Conservation (phyloP, 2,329 filamentous ascomycete species). For the Cadophora sp. region DNA sequence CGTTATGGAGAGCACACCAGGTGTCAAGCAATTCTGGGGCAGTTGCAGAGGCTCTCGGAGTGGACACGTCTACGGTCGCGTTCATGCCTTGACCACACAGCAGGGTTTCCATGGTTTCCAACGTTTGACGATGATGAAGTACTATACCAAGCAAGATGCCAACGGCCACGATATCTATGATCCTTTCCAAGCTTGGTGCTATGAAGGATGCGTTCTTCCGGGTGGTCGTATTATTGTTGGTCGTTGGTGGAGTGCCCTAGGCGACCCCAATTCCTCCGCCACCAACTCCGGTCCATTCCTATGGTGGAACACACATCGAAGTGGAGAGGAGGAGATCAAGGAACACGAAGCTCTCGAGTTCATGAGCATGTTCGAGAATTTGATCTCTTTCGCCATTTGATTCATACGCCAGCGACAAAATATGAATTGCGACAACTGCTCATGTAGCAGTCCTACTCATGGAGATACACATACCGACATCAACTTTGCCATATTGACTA, state of each 20-base stretch:
- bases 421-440: too few species aligned
- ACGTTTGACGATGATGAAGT: constrained; percentile 61
- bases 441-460: too few species aligned
- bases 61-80: constrained; percentile 50
- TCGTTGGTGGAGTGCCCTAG: constrained; percentile 53
- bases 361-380: constrained; percentile 22
- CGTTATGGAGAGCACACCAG: constrained; percentile 16
- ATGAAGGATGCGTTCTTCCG: constrained; percentile 55
- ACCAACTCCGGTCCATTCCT: constrained; percentile 45
- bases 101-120: constrained; percentile 59
- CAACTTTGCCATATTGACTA: neutral
- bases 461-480: too few species aligned
- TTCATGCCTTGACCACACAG: constrained; percentile 57
- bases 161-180: constrained; percentile 34
- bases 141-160: constrained; percentile 39
- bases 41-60: constrained; percentile 48
- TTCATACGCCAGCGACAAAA: too few species aligned
- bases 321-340: constrained; percentile 26
- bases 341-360: constrained; percentile 38
- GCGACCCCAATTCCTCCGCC: constrained; percentile 18
- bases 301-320: constrained; percentile 45
- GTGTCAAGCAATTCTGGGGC: constrained; percentile 42
- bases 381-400: neutral
- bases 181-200: constrained; percentile 49
- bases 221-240: constrained; percentile 56